Evolutionary conservation across 2,329 filamentous ascomycete genomes (phyloP).

Genomic region (Paracoccidioides brasiliensis): DNA sequence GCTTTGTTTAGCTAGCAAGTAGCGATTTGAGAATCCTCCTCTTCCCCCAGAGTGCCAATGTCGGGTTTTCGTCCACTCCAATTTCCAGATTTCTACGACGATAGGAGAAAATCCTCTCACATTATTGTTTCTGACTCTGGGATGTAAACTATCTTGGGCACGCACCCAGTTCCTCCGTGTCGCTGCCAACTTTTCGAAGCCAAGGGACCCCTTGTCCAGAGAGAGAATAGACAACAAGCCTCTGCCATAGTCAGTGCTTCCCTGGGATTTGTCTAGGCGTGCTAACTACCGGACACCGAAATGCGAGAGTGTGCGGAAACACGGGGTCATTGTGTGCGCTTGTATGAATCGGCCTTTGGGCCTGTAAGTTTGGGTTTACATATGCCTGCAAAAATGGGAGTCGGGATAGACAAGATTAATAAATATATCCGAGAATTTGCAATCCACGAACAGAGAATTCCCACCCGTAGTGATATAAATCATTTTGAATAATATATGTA

Average conservation of each 20-base stretch:
- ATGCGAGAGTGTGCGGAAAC: neutral
- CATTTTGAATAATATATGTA: too few relatives aligned
- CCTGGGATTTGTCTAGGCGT: neutral
- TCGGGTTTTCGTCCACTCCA: too few relatives aligned
- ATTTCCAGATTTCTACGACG: too few relatives aligned
- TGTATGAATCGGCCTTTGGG: neutral
- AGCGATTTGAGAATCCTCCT: too few relatives aligned
- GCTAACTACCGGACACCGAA: neutral
- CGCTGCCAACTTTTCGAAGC: neutral
- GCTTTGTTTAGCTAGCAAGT: too few relatives aligned
- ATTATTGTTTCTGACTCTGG: too few relatives aligned
- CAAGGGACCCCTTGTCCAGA: neutral
- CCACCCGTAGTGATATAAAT: too few relatives aligned
- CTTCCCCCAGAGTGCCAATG: too few relatives aligned
- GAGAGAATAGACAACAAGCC: neutral
- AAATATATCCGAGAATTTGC: neutral
- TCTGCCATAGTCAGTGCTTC: conserved; percentile 1
- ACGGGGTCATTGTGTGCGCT: neutral
- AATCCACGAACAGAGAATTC: too few relatives aligned
- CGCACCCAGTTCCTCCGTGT: neutral
- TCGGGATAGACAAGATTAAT: neutral
- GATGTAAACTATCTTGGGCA: too few relatives aligned
- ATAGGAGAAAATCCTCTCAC: too few relatives aligned
- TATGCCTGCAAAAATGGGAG: neutral
- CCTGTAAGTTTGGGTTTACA: neutral